Conservation (phyloP, 208 protist genomes). For the Blastocrithidia nonstop region DNA sequence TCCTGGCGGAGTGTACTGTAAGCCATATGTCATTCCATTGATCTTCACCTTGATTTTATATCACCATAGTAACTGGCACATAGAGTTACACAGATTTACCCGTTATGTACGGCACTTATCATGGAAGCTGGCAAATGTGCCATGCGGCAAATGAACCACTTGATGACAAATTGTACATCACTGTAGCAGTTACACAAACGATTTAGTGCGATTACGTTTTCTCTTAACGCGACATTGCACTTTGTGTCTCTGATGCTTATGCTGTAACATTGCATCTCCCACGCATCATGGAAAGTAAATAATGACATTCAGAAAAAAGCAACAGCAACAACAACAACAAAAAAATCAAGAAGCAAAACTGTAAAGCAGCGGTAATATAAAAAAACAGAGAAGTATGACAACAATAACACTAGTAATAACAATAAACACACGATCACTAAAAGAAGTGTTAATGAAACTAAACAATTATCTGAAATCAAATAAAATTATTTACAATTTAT, state of each 20-base stretch:
- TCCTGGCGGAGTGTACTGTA: no score
- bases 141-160: no score
- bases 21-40: no score
- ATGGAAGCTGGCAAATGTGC: no score
- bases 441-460: background rate
- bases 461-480: background rate
- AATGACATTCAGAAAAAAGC: background rate
- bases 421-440: background rate
- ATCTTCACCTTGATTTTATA: no score
- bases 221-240: slow-evolving; percentile 34
- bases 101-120: no score
- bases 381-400: background rate
- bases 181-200: background rate
- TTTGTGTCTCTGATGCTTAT: slow-evolving; percentile 46
- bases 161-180: no score
- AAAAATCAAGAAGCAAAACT: background rate
- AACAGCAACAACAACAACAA: background rate
- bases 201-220: slow-evolving; percentile 8
- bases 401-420: no score
- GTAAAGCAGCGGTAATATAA: background rate
- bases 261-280: slow-evolving; percentile 48
- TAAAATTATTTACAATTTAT: no score
- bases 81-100: no score
- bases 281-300: slow-evolving; percentile 13
- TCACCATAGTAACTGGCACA: no score